Conservation (phyloP, 164 flowering plant species). For the Cinnamomum micranthum region DNA sequence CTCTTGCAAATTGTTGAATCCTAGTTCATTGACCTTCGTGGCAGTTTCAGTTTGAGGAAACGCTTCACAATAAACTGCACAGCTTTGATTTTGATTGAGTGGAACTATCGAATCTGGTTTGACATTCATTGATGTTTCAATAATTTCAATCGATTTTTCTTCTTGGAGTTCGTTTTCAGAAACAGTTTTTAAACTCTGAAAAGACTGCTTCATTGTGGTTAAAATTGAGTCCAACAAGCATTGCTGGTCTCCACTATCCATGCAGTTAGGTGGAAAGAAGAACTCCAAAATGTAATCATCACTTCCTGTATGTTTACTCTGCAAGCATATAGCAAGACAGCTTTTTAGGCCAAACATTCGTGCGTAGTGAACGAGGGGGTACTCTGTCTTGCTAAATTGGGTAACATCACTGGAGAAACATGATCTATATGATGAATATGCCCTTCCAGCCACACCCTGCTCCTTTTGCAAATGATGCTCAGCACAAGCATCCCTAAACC, state of each 20-base stretch:
- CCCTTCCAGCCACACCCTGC: constrained; percentile 90
- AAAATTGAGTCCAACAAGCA: constrained; percentile 54
- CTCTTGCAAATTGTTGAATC: constrained; percentile 23
- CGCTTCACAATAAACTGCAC: constrained; percentile 15
- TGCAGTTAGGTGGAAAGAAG: constrained; percentile 65
- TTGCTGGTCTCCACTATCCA: constrained; percentile 42
- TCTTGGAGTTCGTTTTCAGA: constrained; percentile 51
- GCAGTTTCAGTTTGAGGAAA: constrained; percentile 22
- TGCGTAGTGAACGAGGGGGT: constrained; percentile 93
- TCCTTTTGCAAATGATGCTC: constrained; percentile 94
- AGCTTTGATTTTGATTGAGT: constrained; percentile 1
- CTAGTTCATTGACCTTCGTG: constrained; percentile 18
- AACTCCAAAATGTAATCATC: constrained; percentile 90
- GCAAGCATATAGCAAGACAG: constrained; percentile 76
- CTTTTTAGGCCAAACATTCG: constrained; percentile 73
- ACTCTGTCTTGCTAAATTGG: constrained; percentile 56
- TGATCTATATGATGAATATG: constrained; percentile 52
- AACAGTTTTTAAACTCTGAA: constrained; percentile 61
- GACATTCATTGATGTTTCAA: constrained; percentile 38
- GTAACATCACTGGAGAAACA: constrained; percentile 73
- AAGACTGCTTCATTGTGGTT: constrained; percentile 63
- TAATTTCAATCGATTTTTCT: constrained; percentile 44
- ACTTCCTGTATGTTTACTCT: constrained; percentile 67
- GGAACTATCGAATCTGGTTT: constrained; percentile 27
- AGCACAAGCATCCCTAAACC: constrained; percentile 92